These are phyloP conservation scores for Teratosphaeria nubilosa DNA, from an alignment of 2,329 filamentous ascomycete genomes.

Conservation along the genomic window DNA sequence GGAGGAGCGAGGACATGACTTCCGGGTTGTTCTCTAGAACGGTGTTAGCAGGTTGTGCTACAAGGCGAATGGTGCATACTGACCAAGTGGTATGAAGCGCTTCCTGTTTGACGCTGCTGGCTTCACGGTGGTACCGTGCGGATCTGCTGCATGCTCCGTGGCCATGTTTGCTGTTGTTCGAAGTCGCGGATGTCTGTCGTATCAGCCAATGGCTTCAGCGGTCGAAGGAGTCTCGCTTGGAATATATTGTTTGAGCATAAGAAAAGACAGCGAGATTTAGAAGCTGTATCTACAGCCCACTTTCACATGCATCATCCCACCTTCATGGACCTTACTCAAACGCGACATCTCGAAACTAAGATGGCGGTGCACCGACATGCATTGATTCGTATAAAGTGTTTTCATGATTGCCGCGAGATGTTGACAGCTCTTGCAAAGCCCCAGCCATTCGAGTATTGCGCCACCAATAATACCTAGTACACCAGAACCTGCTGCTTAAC, in stretches of 20 bases:
- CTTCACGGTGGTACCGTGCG: background rate
- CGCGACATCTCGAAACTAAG: background rate
- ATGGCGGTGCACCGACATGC: too few species aligned
- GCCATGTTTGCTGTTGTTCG: background rate
- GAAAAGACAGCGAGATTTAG: background rate
- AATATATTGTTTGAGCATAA: background rate
- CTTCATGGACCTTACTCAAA: background rate
- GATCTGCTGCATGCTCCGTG: conserved; percentile 1
- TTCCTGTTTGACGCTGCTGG: conserved; percentile 9
- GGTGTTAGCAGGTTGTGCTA: background rate
- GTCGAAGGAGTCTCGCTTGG: background rate
- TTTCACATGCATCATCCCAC: background rate
- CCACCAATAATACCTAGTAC: background rate
- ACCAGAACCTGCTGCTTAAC: background rate
- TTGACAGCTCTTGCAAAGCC: background rate
- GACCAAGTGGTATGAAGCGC: conserved; percentile 20
- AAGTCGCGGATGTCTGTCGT: background rate
- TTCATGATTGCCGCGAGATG: background rate
- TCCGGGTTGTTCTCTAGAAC: conserved; percentile 45
- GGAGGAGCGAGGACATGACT: conserved; percentile 42
- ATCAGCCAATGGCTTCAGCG: background rate
- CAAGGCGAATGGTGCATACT: background rate
- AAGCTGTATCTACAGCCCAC: background rate
- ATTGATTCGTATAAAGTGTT: background rate
- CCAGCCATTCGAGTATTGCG: background rate